Evolutionary conservation across 352 stramenopile species (phyloP).

Genomic region (Pythium dissimile): DNA sequence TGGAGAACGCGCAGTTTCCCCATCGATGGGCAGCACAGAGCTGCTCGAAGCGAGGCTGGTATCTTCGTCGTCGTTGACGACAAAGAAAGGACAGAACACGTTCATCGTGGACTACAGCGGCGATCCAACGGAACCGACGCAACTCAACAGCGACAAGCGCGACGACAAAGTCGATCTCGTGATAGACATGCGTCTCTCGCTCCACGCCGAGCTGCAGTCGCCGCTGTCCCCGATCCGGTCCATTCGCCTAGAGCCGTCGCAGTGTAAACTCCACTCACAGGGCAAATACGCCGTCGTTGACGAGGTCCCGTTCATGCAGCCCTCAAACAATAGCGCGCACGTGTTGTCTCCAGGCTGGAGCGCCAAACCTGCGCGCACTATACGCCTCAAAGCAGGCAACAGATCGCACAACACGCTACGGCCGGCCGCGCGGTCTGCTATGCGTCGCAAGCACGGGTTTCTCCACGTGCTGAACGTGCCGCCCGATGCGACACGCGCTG

Average conservation of each 20-base stretch:
- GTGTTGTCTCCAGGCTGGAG: conserved; percentile 1
- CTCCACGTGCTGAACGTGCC: conserved; percentile 7
- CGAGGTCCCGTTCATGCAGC: neutral
- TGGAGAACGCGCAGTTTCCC: too few relatives aligned
- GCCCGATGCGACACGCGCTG: neutral
- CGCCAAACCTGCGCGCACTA: neutral
- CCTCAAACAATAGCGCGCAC: too few relatives aligned
- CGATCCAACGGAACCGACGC: conserved; percentile 1
- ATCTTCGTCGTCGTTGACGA: neutral
- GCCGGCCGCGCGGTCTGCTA: neutral
- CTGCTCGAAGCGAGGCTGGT: too few relatives aligned
- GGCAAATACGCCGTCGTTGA: conserved; percentile 24
- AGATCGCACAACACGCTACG: neutral
- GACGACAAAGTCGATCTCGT: conserved; percentile 9
- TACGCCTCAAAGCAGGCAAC: neutral
- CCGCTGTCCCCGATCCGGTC: conserved; percentile 37
- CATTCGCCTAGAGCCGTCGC: conserved; percentile 40
- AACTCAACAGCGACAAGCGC: neutral
- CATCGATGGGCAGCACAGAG: too few relatives aligned
- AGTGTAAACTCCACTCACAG: conserved; percentile 28
- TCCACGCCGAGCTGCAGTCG: conserved; percentile 18
- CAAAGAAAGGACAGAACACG: neutral
- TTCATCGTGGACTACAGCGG: conserved; percentile 10
- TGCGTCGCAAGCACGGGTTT: conserved; percentile 8
- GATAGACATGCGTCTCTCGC: conserved; percentile 13